Percentiles rank a stretch among this genome's conserved stretches.
Conservation (phyloP, 345 rosid species). For the Noccaea caerulescens region DNA sequence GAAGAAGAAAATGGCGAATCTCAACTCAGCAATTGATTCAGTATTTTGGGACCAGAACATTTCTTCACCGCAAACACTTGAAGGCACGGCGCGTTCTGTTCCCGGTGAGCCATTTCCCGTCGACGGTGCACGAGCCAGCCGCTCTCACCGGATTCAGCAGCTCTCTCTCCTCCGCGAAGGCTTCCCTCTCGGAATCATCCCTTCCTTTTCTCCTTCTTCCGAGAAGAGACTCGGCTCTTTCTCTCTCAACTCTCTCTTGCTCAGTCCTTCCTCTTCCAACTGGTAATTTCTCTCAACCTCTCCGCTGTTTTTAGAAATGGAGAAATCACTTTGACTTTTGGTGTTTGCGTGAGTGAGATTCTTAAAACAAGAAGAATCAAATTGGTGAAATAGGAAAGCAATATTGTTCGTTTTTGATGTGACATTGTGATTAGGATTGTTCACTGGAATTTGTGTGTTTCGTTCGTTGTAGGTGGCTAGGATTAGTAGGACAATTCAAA, state of each 20-base stretch:
- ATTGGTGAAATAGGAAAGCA: background rate
- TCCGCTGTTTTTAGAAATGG: background rate
- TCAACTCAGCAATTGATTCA: slow-evolving; percentile 80
- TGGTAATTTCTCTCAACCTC: slow-evolving; percentile 50
- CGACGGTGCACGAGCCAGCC: slow-evolving; percentile 71
- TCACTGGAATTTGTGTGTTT: background rate
- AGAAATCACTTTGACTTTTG: background rate
- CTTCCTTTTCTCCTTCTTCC: slow-evolving; percentile 60
- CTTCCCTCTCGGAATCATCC: slow-evolving; percentile 80
- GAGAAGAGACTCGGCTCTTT: slow-evolving; percentile 65
- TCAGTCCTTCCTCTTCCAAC: slow-evolving; percentile 57
- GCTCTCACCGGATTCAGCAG: slow-evolving; percentile 82
- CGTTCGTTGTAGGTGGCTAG: slow-evolving; percentile 66
- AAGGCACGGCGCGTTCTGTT: slow-evolving; percentile 66
- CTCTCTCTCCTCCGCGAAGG: slow-evolving; percentile 71
- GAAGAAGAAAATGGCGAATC: slow-evolving; percentile 59
- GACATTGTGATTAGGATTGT: background rate
- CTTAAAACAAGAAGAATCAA: background rate
- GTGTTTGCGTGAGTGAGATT: background rate
- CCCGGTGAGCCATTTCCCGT: slow-evolving; percentile 79
- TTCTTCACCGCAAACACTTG: slow-evolving; percentile 66
- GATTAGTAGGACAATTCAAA: slow-evolving; percentile 72
- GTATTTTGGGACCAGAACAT: slow-evolving; percentile 77
- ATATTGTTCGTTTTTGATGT: slow-evolving; percentile 25
- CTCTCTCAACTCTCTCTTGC: slow-evolving; percentile 68